These are phyloP conservation scores for Silene vulgaris DNA, from an alignment of 179 eudicot species.

Conservation along the genomic window DNA sequence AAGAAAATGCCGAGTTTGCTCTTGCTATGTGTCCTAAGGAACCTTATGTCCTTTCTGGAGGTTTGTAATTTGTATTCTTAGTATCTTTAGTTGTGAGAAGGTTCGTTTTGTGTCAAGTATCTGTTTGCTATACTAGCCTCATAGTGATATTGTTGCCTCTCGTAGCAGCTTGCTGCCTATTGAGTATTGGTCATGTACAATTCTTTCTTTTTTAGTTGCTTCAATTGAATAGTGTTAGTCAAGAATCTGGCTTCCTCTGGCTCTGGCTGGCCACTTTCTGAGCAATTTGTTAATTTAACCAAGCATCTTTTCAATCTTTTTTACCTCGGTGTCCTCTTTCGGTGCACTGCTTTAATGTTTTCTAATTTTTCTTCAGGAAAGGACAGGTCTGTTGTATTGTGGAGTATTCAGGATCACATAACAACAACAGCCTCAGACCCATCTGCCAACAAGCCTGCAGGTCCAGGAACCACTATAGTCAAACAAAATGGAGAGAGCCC, in stretches of 20 bases:
- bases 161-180: slow-evolving; percentile 2
- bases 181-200: background rate
- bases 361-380: slow-evolving; percentile 46
- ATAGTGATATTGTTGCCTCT: background rate
- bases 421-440: slow-evolving; percentile 65
- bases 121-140: background rate
- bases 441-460: slow-evolving; percentile 54
- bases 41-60: slow-evolving; percentile 94
- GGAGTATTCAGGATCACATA: slow-evolving; percentile 98
- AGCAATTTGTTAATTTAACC: background rate
- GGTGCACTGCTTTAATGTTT: background rate
- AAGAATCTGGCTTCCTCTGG: background rate
- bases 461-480: slow-evolving; percentile 47
- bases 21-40: slow-evolving; percentile 85
- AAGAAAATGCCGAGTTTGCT: slow-evolving; percentile 92
- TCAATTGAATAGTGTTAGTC: background rate
- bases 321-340: background rate
- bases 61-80: slow-evolving; percentile 32
- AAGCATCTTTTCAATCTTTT: background rate
- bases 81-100: slow-evolving; percentile 8
- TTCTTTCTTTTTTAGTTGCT: background rate
- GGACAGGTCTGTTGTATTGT: slow-evolving; percentile 81
- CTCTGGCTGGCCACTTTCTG: background rate
- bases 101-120: slow-evolving; percentile 15
- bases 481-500: slow-evolving; percentile 60